Conservation (phyloP, 306 rosid species). For the Senna tora region DNA sequence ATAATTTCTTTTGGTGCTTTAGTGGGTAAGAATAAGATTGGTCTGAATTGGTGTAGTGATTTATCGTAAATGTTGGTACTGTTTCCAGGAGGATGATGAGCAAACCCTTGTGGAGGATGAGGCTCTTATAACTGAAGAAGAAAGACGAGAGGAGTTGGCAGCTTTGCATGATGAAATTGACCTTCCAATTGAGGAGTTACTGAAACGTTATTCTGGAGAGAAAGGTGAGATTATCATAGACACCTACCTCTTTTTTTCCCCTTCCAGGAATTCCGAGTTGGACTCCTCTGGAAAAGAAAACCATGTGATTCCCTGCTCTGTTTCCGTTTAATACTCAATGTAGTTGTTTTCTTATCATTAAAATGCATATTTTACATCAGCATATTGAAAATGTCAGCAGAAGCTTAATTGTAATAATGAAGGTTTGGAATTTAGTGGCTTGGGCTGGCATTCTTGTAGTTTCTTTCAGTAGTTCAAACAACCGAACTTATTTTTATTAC, state of each 20-base stretch:
- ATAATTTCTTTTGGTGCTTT: constrained; percentile 40
- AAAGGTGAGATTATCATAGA: constrained; percentile 47
- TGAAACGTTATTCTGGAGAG: constrained; percentile 64
- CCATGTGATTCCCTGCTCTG: not conserved
- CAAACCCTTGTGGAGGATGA: constrained; percentile 89
- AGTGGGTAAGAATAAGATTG: constrained; percentile 24
- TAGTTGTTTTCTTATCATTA: constrained; percentile 26
- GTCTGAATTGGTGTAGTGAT: constrained; percentile 27
- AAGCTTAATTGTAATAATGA: not conserved
- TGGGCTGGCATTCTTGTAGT: not conserved
- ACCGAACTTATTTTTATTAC: not conserved
- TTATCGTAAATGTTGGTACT: constrained; percentile 42
- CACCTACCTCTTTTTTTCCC: not conserved
- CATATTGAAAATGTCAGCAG: constrained; percentile 1
- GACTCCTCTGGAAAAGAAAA: constrained; percentile 28
- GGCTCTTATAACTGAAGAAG: constrained; percentile 78
- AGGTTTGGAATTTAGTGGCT: constrained; percentile 9
- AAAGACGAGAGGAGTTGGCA: constrained; percentile 84
- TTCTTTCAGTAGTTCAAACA: not conserved
- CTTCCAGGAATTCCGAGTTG: constrained; percentile 11
- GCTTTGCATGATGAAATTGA: constrained; percentile 85
- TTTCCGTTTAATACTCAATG: constrained; percentile 14
- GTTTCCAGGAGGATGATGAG: constrained; percentile 93
- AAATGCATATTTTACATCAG: not conserved
- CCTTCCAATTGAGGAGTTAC: constrained; percentile 93